Percentiles rank a stretch among this genome's conserved stretches.
Evolutionary conservation across 2,329 filamentous ascomycete species (phyloP).

Genomic region (Shiraia sp.): DNA sequence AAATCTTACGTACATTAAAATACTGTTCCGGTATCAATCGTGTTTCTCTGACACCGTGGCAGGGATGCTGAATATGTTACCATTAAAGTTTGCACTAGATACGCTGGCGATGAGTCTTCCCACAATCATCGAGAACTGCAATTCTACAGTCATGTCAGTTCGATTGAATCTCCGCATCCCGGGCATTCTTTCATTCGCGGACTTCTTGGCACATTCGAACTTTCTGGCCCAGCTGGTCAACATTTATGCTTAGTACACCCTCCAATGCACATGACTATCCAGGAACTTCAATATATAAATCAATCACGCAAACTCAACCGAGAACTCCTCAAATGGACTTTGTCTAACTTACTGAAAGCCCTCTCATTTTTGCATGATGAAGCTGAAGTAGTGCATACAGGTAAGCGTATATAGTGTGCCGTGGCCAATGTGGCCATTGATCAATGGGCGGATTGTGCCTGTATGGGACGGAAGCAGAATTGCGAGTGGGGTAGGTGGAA

Average conservation of each 20-base stretch:
- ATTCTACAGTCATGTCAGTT: conserved; percentile 31
- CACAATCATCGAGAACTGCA: conserved; percentile 24
- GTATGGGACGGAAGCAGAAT: too few relatives aligned
- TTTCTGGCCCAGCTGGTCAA: conserved; percentile 23
- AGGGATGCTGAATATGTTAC: conserved; percentile 20
- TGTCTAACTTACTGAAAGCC: conserved; percentile 44
- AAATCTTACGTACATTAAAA: conserved; percentile 24
- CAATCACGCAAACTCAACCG: conserved; percentile 15
- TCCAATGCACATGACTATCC: conserved; percentile 35
- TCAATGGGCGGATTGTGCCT: too few relatives aligned
- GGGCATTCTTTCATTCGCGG: conserved; percentile 26
- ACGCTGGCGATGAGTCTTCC: conserved; percentile 10
- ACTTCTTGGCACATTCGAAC: conserved; percentile 23
- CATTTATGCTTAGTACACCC: conserved; percentile 31
- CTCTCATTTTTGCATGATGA: conserved; percentile 51
- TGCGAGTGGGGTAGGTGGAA: too few relatives aligned
- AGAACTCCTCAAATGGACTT: conserved; percentile 31
- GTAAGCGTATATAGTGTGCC: conserved; percentile 30
- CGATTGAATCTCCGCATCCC: conserved; percentile 23
- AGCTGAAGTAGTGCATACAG: conserved; percentile 53
- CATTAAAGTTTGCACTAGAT: conserved; percentile 25
- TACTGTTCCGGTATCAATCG: conserved; percentile 19
- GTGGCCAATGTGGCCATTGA: too few relatives aligned
- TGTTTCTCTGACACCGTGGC: conserved; percentile 18
- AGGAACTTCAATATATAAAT: conserved; percentile 22